A percentile compares a stretch with the other conserved stretches of the same genome.
Evolutionary conservation across 140 eudicot species (phyloP).

Genomic region (Senecio squalidus): DNA sequence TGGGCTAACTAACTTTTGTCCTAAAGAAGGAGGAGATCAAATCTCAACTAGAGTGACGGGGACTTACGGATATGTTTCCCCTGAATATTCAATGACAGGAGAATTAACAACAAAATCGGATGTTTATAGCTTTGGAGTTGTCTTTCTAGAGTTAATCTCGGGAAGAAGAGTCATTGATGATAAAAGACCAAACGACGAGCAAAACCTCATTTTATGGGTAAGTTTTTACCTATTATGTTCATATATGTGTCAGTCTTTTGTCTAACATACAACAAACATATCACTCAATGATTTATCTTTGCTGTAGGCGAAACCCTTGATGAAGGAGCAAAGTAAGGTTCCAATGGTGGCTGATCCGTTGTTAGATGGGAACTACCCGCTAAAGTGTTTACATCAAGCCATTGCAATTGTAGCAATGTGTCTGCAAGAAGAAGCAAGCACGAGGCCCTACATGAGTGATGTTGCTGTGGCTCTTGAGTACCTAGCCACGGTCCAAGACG

Average conservation of each 20-base stretch:
- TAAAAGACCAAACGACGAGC: conserved; percentile 57
- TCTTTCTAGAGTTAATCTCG: conserved; percentile 61
- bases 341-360: conserved; percentile 68
- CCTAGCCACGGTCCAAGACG: conserved; percentile 42
- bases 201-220: conserved; percentile 81
- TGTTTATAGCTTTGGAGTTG: conserved; percentile 83
- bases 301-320: conserved; percentile 78
- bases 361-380: conserved; percentile 60
- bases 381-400: conserved; percentile 76
- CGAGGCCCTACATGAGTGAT: conserved; percentile 78
- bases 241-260: not conserved
- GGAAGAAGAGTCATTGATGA: conserved; percentile 75
- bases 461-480: conserved; percentile 87
- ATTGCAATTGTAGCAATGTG: conserved; percentile 92
- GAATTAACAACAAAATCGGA: conserved; percentile 60
- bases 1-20: conserved; percentile 57
- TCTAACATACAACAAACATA: not conserved
- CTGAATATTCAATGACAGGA: conserved; percentile 68
- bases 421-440: conserved; percentile 85
- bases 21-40: conserved; percentile 47
- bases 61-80: conserved; percentile 70
- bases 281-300: not conserved
- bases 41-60: conserved; percentile 79
- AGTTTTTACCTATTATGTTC: conserved; percentile 2
- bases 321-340: conserved; percentile 56